Conservation (phyloP, 164 flowering plant genomes). For the Aristolochia fimbriata region DNA sequence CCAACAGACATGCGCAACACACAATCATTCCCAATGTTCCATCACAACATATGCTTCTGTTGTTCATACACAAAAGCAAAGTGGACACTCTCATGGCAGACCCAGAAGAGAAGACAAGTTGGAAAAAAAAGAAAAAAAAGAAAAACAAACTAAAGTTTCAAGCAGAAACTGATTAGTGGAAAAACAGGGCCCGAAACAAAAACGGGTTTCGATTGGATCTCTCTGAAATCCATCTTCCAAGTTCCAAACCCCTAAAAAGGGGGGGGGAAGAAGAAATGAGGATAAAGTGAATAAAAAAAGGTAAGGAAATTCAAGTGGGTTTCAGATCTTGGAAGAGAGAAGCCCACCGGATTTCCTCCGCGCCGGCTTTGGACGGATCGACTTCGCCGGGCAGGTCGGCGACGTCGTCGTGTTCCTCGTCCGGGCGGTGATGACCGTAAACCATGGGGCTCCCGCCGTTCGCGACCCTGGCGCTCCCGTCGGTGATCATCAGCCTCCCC, state of each 20-base stretch:
- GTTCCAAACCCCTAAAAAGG: no score
- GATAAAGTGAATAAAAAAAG: constrained; percentile 4
- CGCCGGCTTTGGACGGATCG: not conserved
- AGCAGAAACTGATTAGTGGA: not conserved
- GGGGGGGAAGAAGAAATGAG: not conserved
- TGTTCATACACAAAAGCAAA: constrained; percentile 1
- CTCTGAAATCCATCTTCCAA: not conserved
- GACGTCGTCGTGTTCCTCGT: no score
- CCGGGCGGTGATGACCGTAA: not conserved
- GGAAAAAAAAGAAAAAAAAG: constrained; percentile 11
- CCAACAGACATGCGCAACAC: not conserved
- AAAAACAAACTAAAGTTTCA: not conserved
- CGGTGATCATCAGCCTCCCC: constrained; percentile 43
- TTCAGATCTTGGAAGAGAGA: constrained; percentile 65
- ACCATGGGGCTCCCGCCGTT: constrained; percentile 16
- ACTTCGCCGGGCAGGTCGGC: no score
- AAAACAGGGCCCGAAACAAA: constrained; percentile 15
- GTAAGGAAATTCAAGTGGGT: constrained; percentile 43
- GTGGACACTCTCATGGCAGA: not conserved
- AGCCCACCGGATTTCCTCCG: constrained; percentile 41
- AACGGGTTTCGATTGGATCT: not conserved
- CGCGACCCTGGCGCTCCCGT: constrained; percentile 25
- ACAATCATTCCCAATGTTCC: constrained; percentile 7
- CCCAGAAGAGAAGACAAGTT: constrained; percentile 5
- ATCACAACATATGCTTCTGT: constrained; percentile 1